Evolutionary conservation across 225 moss, liverwort and hornwort species (phyloP), one percentile per base, ranked within the genome.

Genomic region (Pleurozium schreberi): DNA sequence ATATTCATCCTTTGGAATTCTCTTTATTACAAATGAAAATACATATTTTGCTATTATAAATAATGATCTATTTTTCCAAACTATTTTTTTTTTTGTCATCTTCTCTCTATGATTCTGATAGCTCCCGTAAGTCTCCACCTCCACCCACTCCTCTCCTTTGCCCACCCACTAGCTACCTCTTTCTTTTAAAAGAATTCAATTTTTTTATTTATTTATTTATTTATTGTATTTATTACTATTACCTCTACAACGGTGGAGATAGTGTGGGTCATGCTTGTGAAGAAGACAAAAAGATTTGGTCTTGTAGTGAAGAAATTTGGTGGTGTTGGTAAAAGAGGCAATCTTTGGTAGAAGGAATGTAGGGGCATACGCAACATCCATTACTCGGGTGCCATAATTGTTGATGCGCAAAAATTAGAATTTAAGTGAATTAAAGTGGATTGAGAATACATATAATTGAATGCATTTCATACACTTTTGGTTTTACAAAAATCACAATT

Each of bases 241-340:
- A 50, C 4, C 20, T 18, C 0, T 4, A 7, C 5, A 0, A 8
- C 33, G 4, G 12, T 19, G 11, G 8, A 57, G 19, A 19, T 65
- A 8, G 8, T 4, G 33, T 3, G 7, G 18, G 6, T 3, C 2
- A 1, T 12, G 2, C 1, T 18, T 1, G 2, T 49, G 4, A 31
- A 4, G 49, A 31, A 0, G 20, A 18, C 18, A 47, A 15, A 73
- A 27, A 11, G 0, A 74, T 31, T 31, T 47, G 47, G 19, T 19
- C 18, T 47, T 30, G 0, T 18, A 26, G 30, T 30, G 10, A 47
- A 47, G 4, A 45, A 12, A 0, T 8, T 74, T 30, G 18, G 10
- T 36, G 1, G 1, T 47, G 0, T 0, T 47, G 0, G 18, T 31
- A 74, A 8, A 74, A 74, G 4, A 47, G 11, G 47, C 14, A 4